These are phyloP conservation scores for Hyphodiscus hymeniophilus DNA, from an alignment of 495 filamentous ascomycete species.

Conservation along the genomic window DNA sequence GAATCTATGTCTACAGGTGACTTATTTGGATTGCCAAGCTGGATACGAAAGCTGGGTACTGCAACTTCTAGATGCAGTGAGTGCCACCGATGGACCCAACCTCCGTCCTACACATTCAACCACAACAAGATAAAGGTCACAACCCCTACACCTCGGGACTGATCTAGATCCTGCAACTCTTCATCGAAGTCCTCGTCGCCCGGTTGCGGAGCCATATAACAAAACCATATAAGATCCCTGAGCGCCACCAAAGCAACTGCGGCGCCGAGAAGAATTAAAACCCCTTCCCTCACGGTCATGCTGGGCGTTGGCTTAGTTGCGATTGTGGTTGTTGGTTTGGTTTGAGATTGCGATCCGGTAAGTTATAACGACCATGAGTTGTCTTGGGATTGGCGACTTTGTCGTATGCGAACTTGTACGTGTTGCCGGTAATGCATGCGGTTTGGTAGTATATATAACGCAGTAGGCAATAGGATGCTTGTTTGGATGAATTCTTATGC, in stretches of 20 bases:
- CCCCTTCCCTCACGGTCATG: neutral
- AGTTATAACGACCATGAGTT: constrained; percentile 1
- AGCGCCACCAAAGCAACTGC: neutral
- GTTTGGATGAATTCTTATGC: constrained; percentile 4
- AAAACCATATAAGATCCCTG: neutral
- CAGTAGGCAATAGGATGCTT: constrained; percentile 3
- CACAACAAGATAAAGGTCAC: neutral
- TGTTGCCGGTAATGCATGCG: constrained; percentile 5
- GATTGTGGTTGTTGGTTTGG: constrained; percentile 1
- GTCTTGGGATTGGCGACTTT: constrained; percentile 7
- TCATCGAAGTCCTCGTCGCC: constrained; percentile 5
- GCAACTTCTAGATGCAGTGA: too few relatives aligned
- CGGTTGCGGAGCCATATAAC: neutral
- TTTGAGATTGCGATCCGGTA: too few relatives aligned
- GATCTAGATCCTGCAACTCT: constrained; percentile 2
- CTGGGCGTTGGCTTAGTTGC: constrained; percentile 3
- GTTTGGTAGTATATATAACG: constrained; percentile 1
- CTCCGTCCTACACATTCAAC: neutral
- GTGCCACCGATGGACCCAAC: too few relatives aligned
- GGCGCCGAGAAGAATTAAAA: neutral
- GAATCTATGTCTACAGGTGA: too few relatives aligned
- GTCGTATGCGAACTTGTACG: constrained; percentile 6
- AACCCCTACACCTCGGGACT: constrained; percentile 5
- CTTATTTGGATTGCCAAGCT: too few relatives aligned
- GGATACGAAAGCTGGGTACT: too few relatives aligned